These are phyloP conservation scores for Entomortierella parvispora DNA, from an alignment of 192 early-diverging fungal genomes.

Conservation along the genomic window DNA sequence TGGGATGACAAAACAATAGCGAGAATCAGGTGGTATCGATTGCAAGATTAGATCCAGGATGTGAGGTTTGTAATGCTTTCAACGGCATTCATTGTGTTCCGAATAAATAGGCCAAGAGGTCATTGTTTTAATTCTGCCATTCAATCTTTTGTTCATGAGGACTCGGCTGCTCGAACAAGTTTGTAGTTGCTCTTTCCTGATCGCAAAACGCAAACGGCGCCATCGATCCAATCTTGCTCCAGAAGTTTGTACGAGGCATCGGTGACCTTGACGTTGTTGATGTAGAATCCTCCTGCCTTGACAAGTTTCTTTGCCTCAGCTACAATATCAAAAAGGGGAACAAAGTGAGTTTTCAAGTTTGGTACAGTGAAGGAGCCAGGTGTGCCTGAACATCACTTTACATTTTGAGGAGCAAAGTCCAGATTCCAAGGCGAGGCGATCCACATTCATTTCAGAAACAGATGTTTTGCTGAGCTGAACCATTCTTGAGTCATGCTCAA, in stretches of 20 bases:
- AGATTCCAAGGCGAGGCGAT: slow-evolving; percentile 66
- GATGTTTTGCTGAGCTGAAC: slow-evolving; percentile 49
- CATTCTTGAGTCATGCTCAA: slow-evolving; percentile 71
- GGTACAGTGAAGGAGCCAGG: not conserved
- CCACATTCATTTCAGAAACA: slow-evolving; percentile 63
- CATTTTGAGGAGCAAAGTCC: slow-evolving; percentile 77
- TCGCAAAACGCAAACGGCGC: slow-evolving; percentile 72
- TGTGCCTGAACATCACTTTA: slow-evolving; percentile 40
- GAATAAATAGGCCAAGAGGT: no score
- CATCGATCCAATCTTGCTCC: slow-evolving; percentile 71
- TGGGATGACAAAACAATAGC: no score
- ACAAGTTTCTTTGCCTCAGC: slow-evolving; percentile 82
- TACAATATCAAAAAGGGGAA: slow-evolving; percentile 23
- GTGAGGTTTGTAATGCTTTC: no score
- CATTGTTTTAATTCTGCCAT: no score
- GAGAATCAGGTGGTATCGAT: no score
- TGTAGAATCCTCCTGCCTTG: slow-evolving; percentile 84
- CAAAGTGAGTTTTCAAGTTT: not conserved
- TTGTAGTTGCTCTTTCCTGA: slow-evolving; percentile 85
- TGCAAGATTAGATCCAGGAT: no score
- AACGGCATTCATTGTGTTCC: no score
- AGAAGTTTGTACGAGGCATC: slow-evolving; percentile 52
- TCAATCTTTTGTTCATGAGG: no score
- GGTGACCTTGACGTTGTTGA: slow-evolving; percentile 69
- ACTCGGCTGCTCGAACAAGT: slow-evolving; percentile 59